Evolutionary conservation across 345 rosid genomes (phyloP).

Genomic region (Heritiera fomes): DNA sequence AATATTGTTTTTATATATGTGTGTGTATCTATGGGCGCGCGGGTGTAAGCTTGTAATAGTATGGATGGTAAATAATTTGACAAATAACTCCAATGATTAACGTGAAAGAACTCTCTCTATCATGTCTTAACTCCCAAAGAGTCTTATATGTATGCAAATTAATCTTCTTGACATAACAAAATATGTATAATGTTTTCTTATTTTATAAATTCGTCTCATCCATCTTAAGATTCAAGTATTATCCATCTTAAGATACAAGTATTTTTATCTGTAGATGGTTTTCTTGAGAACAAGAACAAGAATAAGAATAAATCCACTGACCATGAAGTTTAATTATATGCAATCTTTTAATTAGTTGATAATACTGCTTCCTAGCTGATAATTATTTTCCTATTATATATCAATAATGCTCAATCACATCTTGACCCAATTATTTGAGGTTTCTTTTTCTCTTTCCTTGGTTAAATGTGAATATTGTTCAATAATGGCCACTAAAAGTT

Average conservation of each 20-base stretch:
- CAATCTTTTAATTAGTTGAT: neutral
- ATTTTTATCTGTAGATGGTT: too few species aligned
- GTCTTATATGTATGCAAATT: too few species aligned
- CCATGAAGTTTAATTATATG: neutral
- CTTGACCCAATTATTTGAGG: slow-evolving; percentile 12
- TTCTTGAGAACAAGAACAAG: neutral
- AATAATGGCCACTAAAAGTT: slow-evolving; percentile 9
- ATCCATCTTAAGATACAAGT: neutral
- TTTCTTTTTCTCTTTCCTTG: neutral
- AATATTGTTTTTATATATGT: too few species aligned
- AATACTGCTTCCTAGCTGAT: neutral
- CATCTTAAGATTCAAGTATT: neutral
- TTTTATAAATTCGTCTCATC: too few species aligned
- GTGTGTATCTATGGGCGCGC: too few species aligned
- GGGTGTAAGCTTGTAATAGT: too few species aligned
- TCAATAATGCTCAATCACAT: slow-evolving; percentile 10
- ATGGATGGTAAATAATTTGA: too few species aligned
- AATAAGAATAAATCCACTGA: neutral
- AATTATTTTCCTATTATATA: neutral
- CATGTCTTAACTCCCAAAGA: too few species aligned
- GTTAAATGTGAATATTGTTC: neutral
- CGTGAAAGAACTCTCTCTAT: too few species aligned
- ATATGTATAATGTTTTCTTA: too few species aligned
- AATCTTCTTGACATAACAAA: too few species aligned
- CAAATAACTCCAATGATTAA: too few species aligned